Base-by-base conservation (phyloP, 208 protist species). In the Wallacemonas sp. region DNA sequence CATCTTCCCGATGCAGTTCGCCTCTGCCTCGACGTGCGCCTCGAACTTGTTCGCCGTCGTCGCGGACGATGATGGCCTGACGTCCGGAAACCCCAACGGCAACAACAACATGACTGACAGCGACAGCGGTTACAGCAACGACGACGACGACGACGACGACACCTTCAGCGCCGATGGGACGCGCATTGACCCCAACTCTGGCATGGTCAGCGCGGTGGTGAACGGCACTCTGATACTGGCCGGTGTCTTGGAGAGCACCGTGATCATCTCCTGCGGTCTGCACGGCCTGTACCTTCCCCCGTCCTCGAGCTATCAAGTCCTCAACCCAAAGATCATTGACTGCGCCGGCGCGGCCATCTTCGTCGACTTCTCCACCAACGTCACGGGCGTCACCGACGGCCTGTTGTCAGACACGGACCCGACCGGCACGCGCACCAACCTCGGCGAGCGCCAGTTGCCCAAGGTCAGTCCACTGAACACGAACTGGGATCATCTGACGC, bases 271-370 rank as follows among this genome's bases (percentile, higher is more conserved):
- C 14, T 75, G 72, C 31, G 72, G 72, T 1, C 20, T 71, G 11
- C 57, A 76, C 65, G 77, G 72, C 29, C 2, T 83, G 8, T 76
- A 76, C 66, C 67, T 83, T 14, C 77, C 77, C 1, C 70, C 74
- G 2, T 76, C 69, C 4, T 77, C 66, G 14, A 70, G 77, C 16
- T 83, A 83, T 39, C 39, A 55, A 16, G 11, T 83, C 10, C 23
- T 14, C 3, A 20, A 61, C 29, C 36, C 38, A 32, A 41, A 64
- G 28, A 32, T 83, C 28, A 63, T 65, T 36, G 70, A 83, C 65
- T 76, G 69, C 57, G 64, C 38, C 11, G 31, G 38, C 18, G 69
- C 65, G 3, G 39, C 57, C 8, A 11, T 79, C 5, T 72, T 55
- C 50, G 48, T 57, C 12, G 74, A 77, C 65, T 83, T 76, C 64